Conservation (phyloP, 495 filamentous ascomycete species). For the Hypoxylon fuscum region DNA sequence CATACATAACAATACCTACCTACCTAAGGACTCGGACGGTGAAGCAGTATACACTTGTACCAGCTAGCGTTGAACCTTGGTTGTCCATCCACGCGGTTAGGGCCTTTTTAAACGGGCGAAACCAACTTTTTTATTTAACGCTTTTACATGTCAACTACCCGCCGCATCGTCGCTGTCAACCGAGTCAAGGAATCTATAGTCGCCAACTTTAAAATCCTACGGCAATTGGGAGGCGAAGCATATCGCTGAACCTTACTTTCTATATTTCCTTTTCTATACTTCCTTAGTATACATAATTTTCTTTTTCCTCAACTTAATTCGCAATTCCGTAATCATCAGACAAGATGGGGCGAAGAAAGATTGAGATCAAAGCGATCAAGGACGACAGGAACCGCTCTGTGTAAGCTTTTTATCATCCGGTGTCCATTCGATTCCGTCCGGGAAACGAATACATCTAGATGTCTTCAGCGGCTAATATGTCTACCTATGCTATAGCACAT, state of each 20-base stretch:
- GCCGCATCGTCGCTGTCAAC: conserved; percentile 28
- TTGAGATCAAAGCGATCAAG: conserved; percentile 99
- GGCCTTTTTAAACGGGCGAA: conserved; percentile 3
- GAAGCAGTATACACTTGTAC: conserved; percentile 1
- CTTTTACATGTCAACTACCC: conserved; percentile 31
- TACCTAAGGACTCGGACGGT: too few relatives aligned
- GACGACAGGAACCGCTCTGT: conserved; percentile 99
- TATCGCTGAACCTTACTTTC: conserved; percentile 13
- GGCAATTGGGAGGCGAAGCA: conserved; percentile 36
- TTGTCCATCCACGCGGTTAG: conserved; percentile 3
- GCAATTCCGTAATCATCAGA: conserved; percentile 12
- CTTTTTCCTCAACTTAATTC: not conserved
- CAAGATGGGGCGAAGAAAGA: conserved; percentile 77
- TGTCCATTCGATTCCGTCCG: not conserved
- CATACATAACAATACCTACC: too few relatives aligned
- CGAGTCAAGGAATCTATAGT: conserved; percentile 29
- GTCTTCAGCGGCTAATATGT: conserved; percentile 85
- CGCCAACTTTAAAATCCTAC: conserved; percentile 29
- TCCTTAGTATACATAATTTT: not conserved
- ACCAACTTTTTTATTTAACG: conserved; percentile 1
- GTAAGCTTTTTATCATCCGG: conserved; percentile 65
- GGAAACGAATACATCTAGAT: conserved; percentile 55
- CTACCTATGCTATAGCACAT: conserved; percentile 86
- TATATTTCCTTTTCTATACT: conserved; percentile 11
- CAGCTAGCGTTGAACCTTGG: conserved; percentile 11